Percentiles rank a stretch among this genome's conserved stretches.
Conservation (phyloP, 2,329 filamentous ascomycete genomes). For the Alternaria panax region DNA sequence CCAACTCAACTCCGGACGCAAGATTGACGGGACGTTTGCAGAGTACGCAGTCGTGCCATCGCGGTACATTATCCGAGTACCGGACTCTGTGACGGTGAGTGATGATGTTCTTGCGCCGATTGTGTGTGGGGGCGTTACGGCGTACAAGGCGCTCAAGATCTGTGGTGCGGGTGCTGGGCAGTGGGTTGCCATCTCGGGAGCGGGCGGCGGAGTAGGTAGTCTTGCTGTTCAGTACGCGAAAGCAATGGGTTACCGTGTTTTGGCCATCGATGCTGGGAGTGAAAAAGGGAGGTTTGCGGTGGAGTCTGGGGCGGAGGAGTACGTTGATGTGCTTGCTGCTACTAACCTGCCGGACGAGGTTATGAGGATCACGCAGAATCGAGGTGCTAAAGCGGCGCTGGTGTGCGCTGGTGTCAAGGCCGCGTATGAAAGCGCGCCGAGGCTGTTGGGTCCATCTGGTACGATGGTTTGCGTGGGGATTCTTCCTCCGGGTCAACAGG, state of each 20-base stretch:
- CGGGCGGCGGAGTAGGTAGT: not conserved
- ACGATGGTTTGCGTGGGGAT: not conserved
- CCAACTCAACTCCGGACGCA: not conserved
- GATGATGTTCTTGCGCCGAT: not conserved
- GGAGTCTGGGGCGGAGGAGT: not conserved
- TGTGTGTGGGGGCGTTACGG: not conserved
- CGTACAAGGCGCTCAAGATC: not conserved
- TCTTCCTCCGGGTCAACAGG: not conserved
- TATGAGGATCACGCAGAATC: not conserved
- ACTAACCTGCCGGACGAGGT: not conserved
- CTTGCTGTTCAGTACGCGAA: not conserved
- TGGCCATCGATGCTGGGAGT: not conserved
- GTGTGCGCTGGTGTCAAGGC: not conserved
- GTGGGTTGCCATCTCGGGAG: not conserved
- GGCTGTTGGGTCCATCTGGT: not conserved
- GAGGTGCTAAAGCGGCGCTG: not conserved
- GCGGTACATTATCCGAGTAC: not conserved
- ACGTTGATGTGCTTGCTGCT: not conserved
- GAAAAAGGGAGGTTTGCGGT: not conserved
- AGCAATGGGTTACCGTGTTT: not conserved
- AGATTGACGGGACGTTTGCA: not conserved
- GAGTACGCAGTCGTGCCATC: not conserved
- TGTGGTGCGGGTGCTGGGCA: not conserved
- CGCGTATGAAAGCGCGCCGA: not conserved
- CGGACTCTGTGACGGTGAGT: not conserved